A percentile compares a stretch with the other conserved stretches of the same genome.
Conservation (phyloP, 108 stramenopile species). For the Cyclostephanos invisitatus region DNA sequence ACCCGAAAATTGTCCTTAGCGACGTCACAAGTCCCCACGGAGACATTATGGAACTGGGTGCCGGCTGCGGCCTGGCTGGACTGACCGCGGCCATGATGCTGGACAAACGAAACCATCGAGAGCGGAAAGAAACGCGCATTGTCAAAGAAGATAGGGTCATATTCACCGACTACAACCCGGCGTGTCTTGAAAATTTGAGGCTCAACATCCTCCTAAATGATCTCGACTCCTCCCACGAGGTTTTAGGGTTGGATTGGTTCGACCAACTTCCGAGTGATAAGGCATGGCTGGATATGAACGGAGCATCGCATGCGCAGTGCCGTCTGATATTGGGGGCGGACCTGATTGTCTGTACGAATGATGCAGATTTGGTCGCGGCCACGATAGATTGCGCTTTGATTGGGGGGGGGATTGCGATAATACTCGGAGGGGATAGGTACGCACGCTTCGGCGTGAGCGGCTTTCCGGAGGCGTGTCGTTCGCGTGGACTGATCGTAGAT, state of each 20-base stretch:
- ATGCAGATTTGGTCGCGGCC: slow-evolving; percentile 35
- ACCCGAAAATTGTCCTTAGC: slow-evolving; percentile 39
- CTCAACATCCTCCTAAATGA: slow-evolving; percentile 68
- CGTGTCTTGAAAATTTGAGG: slow-evolving; percentile 62
- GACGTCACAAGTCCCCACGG: slow-evolving; percentile 16
- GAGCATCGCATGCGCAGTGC: slow-evolving; percentile 21
- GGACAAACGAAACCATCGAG: neutral
- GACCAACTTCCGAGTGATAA: slow-evolving; percentile 15
- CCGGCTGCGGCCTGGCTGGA: slow-evolving; percentile 76
- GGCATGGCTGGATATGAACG: slow-evolving; percentile 32
- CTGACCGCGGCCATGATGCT: slow-evolving; percentile 57
- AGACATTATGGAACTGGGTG: slow-evolving; percentile 68
- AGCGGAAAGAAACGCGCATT: neutral
- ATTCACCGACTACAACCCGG: slow-evolving; percentile 74
- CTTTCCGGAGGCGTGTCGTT: slow-evolving; percentile 32
- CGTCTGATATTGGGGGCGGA: slow-evolving; percentile 41
- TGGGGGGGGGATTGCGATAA: slow-evolving; percentile 29
- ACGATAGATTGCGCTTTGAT: slow-evolving; percentile 33
- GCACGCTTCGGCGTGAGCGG: slow-evolving; percentile 23
- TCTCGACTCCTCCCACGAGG: slow-evolving; percentile 29
- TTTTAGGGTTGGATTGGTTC: slow-evolving; percentile 38
- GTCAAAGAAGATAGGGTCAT: slow-evolving; percentile 36
- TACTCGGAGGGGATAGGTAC: slow-evolving; percentile 13
- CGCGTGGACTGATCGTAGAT: slow-evolving; percentile 17
- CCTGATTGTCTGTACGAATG: slow-evolving; percentile 38